Evolutionary conservation across 805 yeast genomes (phyloP).

Genomic region (Priceomyces haplophilus): DNA sequence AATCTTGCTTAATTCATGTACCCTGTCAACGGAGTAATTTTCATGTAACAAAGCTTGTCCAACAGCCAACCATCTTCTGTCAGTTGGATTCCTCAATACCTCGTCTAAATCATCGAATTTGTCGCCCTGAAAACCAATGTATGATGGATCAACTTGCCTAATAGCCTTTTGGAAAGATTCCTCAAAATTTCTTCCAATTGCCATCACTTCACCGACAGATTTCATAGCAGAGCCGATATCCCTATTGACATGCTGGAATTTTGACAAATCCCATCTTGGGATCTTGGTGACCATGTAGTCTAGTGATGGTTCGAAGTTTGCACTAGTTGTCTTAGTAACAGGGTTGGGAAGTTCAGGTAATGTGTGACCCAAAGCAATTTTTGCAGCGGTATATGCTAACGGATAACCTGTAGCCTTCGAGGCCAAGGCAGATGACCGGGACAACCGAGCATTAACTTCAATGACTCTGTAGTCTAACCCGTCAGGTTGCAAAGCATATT

Average conservation of each 20-base stretch:
- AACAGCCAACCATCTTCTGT: constrained; percentile 96
- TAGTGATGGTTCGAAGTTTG: constrained; percentile 94
- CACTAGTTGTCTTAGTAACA: constrained; percentile 92
- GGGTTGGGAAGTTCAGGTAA: constrained; percentile 95
- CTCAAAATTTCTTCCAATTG: constrained; percentile 96
- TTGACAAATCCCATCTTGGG: constrained; percentile 97
- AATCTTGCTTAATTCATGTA: constrained; percentile 87
- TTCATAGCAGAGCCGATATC: constrained; percentile 96
- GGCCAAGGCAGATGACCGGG: constrained; percentile 96
- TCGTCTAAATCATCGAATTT: constrained; percentile 73
- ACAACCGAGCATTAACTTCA: constrained; percentile 95
- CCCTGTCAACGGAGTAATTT: constrained; percentile 84
- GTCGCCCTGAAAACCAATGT: constrained; percentile 88
- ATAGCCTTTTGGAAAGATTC: constrained; percentile 97
- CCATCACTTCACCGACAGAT: constrained; percentile 99
- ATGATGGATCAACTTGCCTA: constrained; percentile 91
- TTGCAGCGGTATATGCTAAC: constrained; percentile 97
- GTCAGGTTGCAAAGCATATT: constrained; percentile 93
- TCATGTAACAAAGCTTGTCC: constrained; percentile 95
- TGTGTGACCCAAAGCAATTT: constrained; percentile 91
- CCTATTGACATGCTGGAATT: constrained; percentile 92
- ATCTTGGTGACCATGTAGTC: constrained; percentile 96
- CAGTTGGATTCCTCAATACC: constrained; percentile 81
- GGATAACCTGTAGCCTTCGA: constrained; percentile 99
- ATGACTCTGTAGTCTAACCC: constrained; percentile 94